Evolutionary conservation across 139 green algal species (phyloP).

Genomic region (Chlamydomonas schloesseri): DNA sequence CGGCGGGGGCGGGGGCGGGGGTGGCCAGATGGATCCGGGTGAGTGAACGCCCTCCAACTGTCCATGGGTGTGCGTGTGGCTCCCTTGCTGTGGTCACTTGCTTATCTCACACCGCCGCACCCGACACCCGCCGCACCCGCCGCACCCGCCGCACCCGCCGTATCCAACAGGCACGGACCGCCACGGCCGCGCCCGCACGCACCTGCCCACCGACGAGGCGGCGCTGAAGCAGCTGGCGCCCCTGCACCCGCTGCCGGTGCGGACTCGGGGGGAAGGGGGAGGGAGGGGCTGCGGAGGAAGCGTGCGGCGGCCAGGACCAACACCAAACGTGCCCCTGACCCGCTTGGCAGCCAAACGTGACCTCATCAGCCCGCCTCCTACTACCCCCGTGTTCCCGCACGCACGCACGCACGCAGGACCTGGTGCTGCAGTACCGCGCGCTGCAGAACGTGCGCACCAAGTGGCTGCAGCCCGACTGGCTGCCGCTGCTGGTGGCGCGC

Average conservation of each 20-base stretch:
- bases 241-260: conserved; percentile 55
- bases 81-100: too few species aligned
- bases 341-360: too few species aligned
- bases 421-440: conserved; percentile 39
- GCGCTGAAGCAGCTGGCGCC: conserved; percentile 59
- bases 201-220: conserved; percentile 67
- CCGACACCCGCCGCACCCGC: not conserved
- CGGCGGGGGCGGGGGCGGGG: not conserved
- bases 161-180: conserved; percentile 1
- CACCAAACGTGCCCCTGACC: too few species aligned
- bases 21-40: too few species aligned
- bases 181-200: conserved; percentile 39
- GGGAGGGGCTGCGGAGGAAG: too few species aligned
- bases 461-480: conserved; percentile 66
- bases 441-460: conserved; percentile 56
- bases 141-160: not conserved
- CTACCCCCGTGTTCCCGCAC: too few species aligned
- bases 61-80: too few species aligned
- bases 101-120: too few species aligned
- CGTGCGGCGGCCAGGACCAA: too few species aligned
- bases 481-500: conserved; percentile 22
- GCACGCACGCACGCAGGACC: not conserved
- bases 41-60: too few species aligned
- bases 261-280: too few species aligned
- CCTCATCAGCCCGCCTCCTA: too few species aligned